Conservation (phyloP, 768 basidiomycete species). For the Tricholoma bakamatsutake region DNA sequence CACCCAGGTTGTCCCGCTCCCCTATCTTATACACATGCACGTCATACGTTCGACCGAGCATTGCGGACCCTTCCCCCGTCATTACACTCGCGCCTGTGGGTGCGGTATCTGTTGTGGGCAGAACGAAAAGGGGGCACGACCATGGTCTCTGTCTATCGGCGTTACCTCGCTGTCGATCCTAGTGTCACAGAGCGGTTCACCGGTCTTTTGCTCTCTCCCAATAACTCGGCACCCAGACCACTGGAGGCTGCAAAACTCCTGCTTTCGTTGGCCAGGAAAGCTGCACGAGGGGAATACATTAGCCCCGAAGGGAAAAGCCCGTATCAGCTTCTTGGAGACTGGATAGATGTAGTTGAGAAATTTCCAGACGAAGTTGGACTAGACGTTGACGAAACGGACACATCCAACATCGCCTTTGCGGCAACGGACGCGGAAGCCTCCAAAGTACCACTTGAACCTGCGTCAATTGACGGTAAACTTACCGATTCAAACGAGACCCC, state of each 20-base stretch:
- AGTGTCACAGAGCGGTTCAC: constrained; percentile 77
- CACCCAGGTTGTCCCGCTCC: constrained; percentile 85
- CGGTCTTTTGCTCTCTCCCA: constrained; percentile 57
- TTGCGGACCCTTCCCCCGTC: constrained; percentile 91
- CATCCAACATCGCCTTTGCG: constrained; percentile 45
- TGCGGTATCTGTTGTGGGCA: constrained; percentile 88
- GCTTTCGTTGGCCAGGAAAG: constrained; percentile 77
- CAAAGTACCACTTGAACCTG: constrained; percentile 29
- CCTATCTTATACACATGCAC: constrained; percentile 84
- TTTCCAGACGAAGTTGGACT: constrained; percentile 91
- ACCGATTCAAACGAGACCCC: constrained; percentile 70
- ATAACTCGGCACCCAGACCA: constrained; percentile 57
- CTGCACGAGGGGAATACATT: constrained; percentile 73
- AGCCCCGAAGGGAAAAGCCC: constrained; percentile 94
- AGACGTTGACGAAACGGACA: constrained; percentile 68
- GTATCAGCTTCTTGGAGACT: constrained; percentile 89
- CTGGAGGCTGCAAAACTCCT: constrained; percentile 92
- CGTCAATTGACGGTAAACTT: constrained; percentile 53
- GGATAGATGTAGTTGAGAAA: constrained; percentile 86
- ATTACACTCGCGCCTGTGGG: constrained; percentile 89
- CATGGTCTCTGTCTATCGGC: constrained; percentile 76
- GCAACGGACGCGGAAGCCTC: constrained; percentile 38
- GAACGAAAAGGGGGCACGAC: constrained; percentile 77
- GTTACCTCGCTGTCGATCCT: constrained; percentile 82
- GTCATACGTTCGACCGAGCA: constrained; percentile 91